These are phyloP conservation scores for Xylariaceae sp. DNA, from an alignment of 2,329 filamentous ascomycete species.

Conservation along the genomic window DNA sequence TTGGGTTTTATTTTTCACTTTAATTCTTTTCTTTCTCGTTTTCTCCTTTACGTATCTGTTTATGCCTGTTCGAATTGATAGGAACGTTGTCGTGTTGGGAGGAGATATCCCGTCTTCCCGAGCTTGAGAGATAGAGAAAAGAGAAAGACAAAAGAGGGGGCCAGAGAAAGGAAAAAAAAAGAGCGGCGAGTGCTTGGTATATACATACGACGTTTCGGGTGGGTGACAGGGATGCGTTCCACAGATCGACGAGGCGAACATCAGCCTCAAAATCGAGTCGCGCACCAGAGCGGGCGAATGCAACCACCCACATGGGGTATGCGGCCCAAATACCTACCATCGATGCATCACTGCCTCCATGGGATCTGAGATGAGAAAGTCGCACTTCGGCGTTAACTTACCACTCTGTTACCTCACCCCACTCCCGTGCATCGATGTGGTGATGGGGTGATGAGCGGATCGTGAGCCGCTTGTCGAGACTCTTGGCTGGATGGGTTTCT, in stretches of 20 bases:
- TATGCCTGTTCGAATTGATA: not conserved
- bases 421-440: slow-evolving; percentile 2
- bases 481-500: not conserved
- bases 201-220: slow-evolving; percentile 11
- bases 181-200: not conserved
- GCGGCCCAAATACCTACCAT: not conserved
- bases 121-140: not conserved
- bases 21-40: not conserved
- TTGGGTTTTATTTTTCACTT: not conserved
- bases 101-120: not conserved
- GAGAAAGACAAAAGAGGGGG: not conserved
- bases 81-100: not conserved
- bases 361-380: not conserved
- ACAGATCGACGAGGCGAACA: slow-evolving; percentile 13
- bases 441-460: not conserved
- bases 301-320: slow-evolving; percentile 5
- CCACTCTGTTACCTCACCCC: slow-evolving; percentile 1
- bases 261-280: slow-evolving; percentile 16
- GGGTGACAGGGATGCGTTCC: slow-evolving; percentile 6
- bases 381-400: slow-evolving; percentile 3
- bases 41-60: not conserved
- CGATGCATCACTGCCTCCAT: slow-evolving; percentile 7
- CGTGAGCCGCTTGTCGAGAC: not conserved
- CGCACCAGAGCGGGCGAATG: slow-evolving; percentile 7
- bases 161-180: not conserved